These are phyloP conservation scores for Cercospora citrullina DNA, from an alignment of 2,329 filamentous ascomycete species.

Conservation along the genomic window DNA sequence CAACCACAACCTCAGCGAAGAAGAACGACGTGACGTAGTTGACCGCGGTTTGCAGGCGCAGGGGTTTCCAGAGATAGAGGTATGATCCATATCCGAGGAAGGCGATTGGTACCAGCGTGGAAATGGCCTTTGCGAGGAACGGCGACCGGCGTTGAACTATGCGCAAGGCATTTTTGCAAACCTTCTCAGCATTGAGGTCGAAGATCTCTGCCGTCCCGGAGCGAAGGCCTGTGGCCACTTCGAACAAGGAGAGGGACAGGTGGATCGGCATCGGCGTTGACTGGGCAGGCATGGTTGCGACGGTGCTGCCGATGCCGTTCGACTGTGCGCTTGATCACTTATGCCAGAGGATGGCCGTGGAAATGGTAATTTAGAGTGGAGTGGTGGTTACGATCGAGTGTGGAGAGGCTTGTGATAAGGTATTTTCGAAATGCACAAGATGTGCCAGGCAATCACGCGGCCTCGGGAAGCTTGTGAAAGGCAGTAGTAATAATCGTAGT, in stretches of 20 bases:
- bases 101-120: constrained; percentile 10
- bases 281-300: background rate
- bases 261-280: constrained; percentile 2
- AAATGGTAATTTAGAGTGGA: background rate
- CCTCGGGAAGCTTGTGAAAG: background rate
- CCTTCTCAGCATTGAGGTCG: constrained; percentile 9
- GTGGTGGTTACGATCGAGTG: background rate
- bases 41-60: background rate
- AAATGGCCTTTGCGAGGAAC: constrained; percentile 8
- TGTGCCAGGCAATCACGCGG: background rate
- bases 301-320: background rate
- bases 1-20: constrained; percentile 36
- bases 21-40: constrained; percentile 39
- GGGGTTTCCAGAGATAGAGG: constrained; percentile 14
- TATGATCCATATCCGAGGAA: constrained; percentile 19
- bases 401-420: background rate
- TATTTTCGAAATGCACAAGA: background rate
- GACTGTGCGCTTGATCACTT: background rate
- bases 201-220: constrained; percentile 10
- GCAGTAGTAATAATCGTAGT: background rate
- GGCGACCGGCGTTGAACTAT: constrained; percentile 8
- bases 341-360: background rate
- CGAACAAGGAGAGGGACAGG: constrained; percentile 6
- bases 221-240: constrained; percentile 17
- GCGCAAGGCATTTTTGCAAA: constrained; percentile 14